Evolutionary conservation across 164 flowering plant species (phyloP).

Genomic region (Sedum album): DNA sequence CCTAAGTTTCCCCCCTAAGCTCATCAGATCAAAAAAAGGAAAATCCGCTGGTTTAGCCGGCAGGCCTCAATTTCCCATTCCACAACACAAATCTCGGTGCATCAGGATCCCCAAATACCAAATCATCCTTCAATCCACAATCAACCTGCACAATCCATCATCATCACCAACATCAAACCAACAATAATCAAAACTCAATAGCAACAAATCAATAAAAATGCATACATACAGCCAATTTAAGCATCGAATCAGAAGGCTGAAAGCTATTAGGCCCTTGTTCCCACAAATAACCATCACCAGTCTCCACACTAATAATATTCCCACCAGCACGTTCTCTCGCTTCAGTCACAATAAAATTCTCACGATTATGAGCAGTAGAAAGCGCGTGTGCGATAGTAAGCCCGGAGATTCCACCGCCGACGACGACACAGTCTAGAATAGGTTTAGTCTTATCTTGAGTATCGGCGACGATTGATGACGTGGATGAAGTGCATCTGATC

Average conservation of each 20-base stretch:
- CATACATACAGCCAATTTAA: neutral
- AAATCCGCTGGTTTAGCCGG: slow-evolving; percentile 76
- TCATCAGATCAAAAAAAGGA: slow-evolving; percentile 87
- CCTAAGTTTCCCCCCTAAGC: slow-evolving; percentile 73
- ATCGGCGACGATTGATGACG: neutral
- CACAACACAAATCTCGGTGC: slow-evolving; percentile 91
- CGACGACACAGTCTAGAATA: slow-evolving; percentile 58
- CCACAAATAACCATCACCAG: slow-evolving; percentile 78
- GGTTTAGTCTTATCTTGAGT: neutral
- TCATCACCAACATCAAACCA: neutral
- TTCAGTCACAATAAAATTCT: slow-evolving; percentile 67
- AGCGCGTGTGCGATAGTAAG: slow-evolving; percentile 89
- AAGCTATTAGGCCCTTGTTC: slow-evolving; percentile 97
- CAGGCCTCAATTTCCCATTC: slow-evolving; percentile 81
- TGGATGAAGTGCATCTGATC: neutral
- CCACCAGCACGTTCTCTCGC: slow-evolving; percentile 87
- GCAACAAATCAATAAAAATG: neutral
- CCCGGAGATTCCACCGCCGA: slow-evolving; percentile 90
- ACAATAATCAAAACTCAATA: too few relatives aligned
- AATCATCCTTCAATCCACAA: slow-evolving; percentile 81
- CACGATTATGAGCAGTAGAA: slow-evolving; percentile 45
- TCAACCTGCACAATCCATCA: slow-evolving; percentile 49
- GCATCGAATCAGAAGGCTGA: slow-evolving; percentile 64
- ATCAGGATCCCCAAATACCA: slow-evolving; percentile 84
- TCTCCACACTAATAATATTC: slow-evolving; percentile 67